Percentiles rank a stretch among this genome's conserved stretches.
phyloP scores from a whole-genome alignment of 2,329 filamentous ascomycete species.

The Ceratocystis cubensis region DNA sequence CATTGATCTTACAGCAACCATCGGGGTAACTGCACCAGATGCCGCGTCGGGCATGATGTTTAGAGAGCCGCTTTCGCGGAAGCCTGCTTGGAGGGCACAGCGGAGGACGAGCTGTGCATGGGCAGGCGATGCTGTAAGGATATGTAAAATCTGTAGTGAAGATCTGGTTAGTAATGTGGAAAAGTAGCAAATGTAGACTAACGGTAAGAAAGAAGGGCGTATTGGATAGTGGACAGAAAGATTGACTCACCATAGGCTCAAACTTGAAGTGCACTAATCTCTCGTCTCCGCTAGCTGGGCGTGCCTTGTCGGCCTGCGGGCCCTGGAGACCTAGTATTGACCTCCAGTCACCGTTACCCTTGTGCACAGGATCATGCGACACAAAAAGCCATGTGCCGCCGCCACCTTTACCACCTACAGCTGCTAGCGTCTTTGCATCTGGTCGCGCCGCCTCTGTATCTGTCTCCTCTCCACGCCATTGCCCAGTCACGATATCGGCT shows the following conservation, averaged over 20 bases:
- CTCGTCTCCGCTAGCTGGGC: conserved; percentile 26
- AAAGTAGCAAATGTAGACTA: neutral
- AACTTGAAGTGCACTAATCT: conserved; percentile 75
- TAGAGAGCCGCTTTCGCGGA: conserved; percentile 78
- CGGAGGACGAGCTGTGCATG: conserved; percentile 65
- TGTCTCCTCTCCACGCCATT: conserved; percentile 17
- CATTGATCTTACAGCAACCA: conserved; percentile 76
- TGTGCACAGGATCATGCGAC: conserved; percentile 59
- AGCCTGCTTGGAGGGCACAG: conserved; percentile 68
- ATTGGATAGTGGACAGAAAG: neutral
- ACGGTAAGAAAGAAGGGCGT: neutral
- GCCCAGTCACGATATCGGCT: neutral
- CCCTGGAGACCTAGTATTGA: conserved; percentile 34
- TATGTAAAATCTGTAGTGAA: conserved; percentile 62
- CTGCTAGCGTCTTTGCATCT: conserved; percentile 33
- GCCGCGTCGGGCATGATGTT: conserved; percentile 38
- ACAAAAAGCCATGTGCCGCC: conserved; percentile 79
- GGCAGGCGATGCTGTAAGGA: conserved; percentile 61
- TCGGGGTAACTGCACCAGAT: conserved; percentile 38
- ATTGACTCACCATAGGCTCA: conserved; percentile 69
- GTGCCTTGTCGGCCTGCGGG: conserved; percentile 23
- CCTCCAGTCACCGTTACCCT: conserved; percentile 24
- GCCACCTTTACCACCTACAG: conserved; percentile 71
- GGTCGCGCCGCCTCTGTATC: neutral
- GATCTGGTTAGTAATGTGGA: neutral